Base-by-base conservation (phyloP, 768 basidiomycete genomes). In the Asterophora lycoperdoides region DNA sequence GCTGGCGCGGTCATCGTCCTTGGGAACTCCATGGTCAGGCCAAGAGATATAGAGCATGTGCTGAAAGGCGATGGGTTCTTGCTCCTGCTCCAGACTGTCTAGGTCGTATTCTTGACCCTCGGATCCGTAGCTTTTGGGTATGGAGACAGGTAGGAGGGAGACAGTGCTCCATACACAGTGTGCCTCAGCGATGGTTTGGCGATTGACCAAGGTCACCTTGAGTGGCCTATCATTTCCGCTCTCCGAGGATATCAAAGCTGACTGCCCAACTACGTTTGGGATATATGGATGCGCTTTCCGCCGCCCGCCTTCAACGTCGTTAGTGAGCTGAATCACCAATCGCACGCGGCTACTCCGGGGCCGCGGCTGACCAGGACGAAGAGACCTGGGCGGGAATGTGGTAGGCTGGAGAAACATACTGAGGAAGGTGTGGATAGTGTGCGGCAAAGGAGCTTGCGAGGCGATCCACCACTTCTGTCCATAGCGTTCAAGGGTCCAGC, bases 11-110 rank as follows among this genome's bases (percentile, higher is more conserved):
- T 89, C 80, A 48, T 79, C 70, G 30, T 70, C 70, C 34, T 74
- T 63, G 8, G 90, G 90, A n/a, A 92, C 80, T 20, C 89, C 86
- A 56, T 89, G 82, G 63, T 93, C 90, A 13, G 90, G 90, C 90
- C 90, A 93, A 2, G 83, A 81, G 15, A 71, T 67, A 59, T 84
- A 92, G 29, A 90, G 64, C 64, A 92, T 55, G 60, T 92, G 90
- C 41, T 77, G 76, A 64, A 91, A 88, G 26, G 73, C 63, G 43
- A 81, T 61, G 15, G 75, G 57, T 34, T 72, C 62, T 9, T 62
- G 58, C 26, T 56, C 44, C 8, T 59, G 58, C 30, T 46, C 53
- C 47, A 58, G 49, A 23, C 56, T 29, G 42, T 53, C 17, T 14
- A 35, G 26, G 30, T 44, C 19, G 20, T 19, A 38, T 28, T 46